Evolutionary conservation across 139 green algal genomes (phyloP).

Genomic region (Medakamo hakoo): DNA sequence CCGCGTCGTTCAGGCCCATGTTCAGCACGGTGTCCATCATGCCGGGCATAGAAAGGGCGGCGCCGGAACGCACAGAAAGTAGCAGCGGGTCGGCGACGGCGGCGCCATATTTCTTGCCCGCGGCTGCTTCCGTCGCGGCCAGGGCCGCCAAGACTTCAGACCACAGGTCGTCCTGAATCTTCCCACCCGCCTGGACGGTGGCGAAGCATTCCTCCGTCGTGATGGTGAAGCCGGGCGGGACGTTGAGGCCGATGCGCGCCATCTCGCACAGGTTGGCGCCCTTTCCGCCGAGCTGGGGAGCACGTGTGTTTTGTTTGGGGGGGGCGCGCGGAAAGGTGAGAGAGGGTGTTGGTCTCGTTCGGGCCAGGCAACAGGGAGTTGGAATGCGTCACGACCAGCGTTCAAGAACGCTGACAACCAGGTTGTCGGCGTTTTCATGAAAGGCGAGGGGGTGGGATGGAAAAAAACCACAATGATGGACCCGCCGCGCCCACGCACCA

Average conservation of each 20-base stretch:
- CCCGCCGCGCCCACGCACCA: neutral
- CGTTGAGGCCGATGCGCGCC: slow-evolving; percentile 57
- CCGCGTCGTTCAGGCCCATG: slow-evolving; percentile 67
- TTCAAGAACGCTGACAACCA: neutral
- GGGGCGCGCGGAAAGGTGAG: no score
- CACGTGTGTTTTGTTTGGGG: no score
- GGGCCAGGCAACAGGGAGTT: neutral
- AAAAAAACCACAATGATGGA: neutral
- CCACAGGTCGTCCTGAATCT: slow-evolving; percentile 51
- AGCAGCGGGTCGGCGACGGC: slow-evolving; percentile 47
- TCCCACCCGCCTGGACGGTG: slow-evolving; percentile 11
- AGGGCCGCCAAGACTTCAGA: slow-evolving; percentile 45
- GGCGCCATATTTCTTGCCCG: slow-evolving; percentile 53
- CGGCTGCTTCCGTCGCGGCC: slow-evolving; percentile 32
- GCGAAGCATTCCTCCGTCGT: slow-evolving; percentile 60
- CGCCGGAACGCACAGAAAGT: slow-evolving; percentile 69
- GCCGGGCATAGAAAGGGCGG: slow-evolving; percentile 42
- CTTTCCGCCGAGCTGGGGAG: neutral
- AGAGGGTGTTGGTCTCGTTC: neutral
- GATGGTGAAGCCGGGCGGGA: slow-evolving; percentile 77
- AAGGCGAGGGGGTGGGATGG: no score
- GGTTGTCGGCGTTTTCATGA: neutral
- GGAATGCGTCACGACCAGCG: neutral
- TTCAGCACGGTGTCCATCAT: slow-evolving; percentile 94
- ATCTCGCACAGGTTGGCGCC: slow-evolving; percentile 37